These are phyloP conservation scores for Mucor lusitanicus DNA, from an alignment of 371 early-diverging fungal species.

Conservation along the genomic window DNA sequence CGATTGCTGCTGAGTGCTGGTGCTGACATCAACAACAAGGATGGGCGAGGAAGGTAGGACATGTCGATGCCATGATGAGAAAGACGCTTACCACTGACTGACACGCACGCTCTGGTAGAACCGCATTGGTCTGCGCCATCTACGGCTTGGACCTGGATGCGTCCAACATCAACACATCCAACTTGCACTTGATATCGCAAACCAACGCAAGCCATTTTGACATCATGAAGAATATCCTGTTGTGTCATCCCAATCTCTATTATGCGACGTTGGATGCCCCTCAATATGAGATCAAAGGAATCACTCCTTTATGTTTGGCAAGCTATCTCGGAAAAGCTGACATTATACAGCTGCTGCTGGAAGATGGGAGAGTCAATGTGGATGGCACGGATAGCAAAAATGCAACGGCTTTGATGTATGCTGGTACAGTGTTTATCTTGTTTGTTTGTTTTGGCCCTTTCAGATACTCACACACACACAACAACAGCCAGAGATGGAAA, in stretches of 20 bases:
- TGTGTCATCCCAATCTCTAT: conserved; percentile 57
- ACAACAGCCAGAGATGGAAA: conserved; percentile 71
- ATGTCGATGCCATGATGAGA: background rate
- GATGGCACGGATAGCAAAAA: conserved; percentile 72
- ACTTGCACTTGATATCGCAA: conserved; percentile 60
- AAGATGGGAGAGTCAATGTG: conserved; percentile 67
- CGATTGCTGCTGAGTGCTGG: conserved; percentile 59
- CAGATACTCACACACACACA: background rate
- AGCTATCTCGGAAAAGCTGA: conserved; percentile 72
- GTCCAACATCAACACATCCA: conserved; percentile 58
- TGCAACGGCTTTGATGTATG: conserved; percentile 81
- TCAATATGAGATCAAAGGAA: conserved; percentile 69
- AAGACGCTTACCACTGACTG: background rate
- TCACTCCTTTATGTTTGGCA: conserved; percentile 75
- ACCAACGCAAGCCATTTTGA: conserved; percentile 58
- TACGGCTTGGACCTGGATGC: conserved; percentile 62
- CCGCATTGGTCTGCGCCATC: conserved; percentile 58
- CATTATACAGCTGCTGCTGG: conserved; percentile 61
- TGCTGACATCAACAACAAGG: conserved; percentile 66
- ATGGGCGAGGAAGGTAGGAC: conserved; percentile 74
- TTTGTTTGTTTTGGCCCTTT: conserved; percentile 2
- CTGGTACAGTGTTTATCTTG: conserved; percentile 46
- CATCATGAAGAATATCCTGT: conserved; percentile 59
- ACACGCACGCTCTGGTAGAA: conserved; percentile 49
- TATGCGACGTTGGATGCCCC: conserved; percentile 63